phyloP scores from a whole-genome alignment of 306 rosid species.

The Cicer bijugum region DNA sequence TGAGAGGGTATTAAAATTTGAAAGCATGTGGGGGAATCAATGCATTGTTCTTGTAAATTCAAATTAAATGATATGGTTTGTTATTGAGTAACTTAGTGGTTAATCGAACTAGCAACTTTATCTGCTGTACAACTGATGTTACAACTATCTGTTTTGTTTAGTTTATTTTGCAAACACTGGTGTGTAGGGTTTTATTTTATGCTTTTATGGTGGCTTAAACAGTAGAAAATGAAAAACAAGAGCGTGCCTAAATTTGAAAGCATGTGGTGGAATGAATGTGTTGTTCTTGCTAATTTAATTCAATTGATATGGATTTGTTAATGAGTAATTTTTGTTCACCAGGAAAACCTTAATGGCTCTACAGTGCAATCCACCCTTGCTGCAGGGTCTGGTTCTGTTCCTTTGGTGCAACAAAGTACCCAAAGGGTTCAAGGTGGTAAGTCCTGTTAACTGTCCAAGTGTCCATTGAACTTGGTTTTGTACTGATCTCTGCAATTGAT shows the following conservation, averaged over 20 bases:
- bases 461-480: not conserved
- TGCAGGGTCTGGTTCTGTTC: constrained; percentile 45
- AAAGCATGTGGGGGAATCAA: constrained; percentile 4
- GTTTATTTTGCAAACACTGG: not conserved
- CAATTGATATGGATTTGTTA: constrained; percentile 29
- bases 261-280: constrained; percentile 13
- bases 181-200: constrained; percentile 6
- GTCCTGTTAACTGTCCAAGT: constrained; percentile 47
- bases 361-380: constrained; percentile 45
- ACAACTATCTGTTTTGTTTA: not conserved
- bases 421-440: constrained; percentile 64
- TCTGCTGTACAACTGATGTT: constrained; percentile 12
- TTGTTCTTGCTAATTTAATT: constrained; percentile 5
- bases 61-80: constrained; percentile 13
- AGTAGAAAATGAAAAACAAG: constrained; percentile 6
- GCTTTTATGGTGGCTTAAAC: constrained; percentile 13
- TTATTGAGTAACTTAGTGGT: not conserved
- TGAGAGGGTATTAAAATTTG: not conserved
- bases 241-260: not conserved
- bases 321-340: constrained; percentile 37
- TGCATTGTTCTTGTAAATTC: not conserved
- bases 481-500: not conserved
- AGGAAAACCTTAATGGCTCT: constrained; percentile 55
- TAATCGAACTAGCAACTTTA: not conserved
- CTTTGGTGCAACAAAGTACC: constrained; percentile 45